Base-by-base conservation (phyloP, 164 flowering plant genomes). In the Kingdonia uniflora region DNA sequence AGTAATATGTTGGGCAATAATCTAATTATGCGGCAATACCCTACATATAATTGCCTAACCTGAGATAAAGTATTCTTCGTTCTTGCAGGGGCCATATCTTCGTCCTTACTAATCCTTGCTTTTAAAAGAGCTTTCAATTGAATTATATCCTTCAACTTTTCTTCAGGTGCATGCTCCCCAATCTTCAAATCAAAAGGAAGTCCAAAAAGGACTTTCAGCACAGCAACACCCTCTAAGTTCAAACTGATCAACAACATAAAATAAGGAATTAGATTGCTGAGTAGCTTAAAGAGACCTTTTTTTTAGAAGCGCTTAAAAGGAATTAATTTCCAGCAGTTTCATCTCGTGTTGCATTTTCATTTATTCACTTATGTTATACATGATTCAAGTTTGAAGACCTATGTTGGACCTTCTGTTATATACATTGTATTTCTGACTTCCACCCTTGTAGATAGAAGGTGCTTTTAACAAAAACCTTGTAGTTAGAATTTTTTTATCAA, bases 141-240 rank as follows among this genome's bases (percentile, higher is more conserved):
- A 52, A 64, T 53, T 20, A 85, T 61, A 59, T 70, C 79, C 55
- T 71, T 74, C 15, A 72, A 56, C 67, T 68, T 76, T 41, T 81
- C 86, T 57, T 71, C 72, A 47, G 72, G 59, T 62, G 53, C 62
- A 46, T 54, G 54, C 59, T 69, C 75, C 39, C 11, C 41, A 22
- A 51, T 75, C 62, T 49, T 54, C 16, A 46, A 41, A 62, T 76
- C 82, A 62, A 42, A 41, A 46, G 73, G 60, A 58, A 84, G 51
- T 57, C 97, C 96, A 71, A 82, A 94, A 21, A 94, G 80, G 61
- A 35, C 65, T 67, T 79, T 87, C 55, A 83, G 25, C 22, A 75
- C 76, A 42, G 54, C 63, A 63, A 83, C 59, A 21, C 73, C 76
- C 49, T 78, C 69, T 63, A 52, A 11, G 56, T 77, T 72, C 69